Evolutionary conservation across 495 filamentous ascomycete genomes (phyloP), one percentile per base, ranked within the genome.

Genomic region (Sabuloglossum arenarium): DNA sequence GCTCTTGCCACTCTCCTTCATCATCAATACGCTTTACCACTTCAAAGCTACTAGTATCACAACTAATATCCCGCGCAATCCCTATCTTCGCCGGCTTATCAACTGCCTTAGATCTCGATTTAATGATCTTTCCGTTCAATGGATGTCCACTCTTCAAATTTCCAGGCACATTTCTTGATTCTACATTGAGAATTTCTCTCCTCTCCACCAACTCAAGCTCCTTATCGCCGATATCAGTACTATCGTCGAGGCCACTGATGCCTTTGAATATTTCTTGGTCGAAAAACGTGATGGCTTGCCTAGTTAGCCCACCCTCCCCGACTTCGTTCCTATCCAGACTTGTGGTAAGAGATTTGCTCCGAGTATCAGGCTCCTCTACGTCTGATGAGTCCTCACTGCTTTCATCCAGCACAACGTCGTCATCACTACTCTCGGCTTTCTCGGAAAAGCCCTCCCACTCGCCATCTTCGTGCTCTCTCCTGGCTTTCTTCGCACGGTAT

Each of bases 401-500:
- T n/a, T 71, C 67, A 46, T 69, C 64, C 3, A 68, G 53, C 10
- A 67, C 19, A 9, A 65, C 66, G 11, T 65, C 69, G 25, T 70
- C 68, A 58, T 61, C 62, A 12, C 37, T 59, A 23, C 61, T 58
- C 28, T 67, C 64, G 60, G 78, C 77, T 24, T 72, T 70, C 25
- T 81, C 88, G 21, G 86, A 88, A 60, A 98, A 83, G 2, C 93
- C 91, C 53, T 88, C 83, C 82, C 86, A 97, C 61, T 94, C 89
- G 0, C 82, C 86, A 61, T 90, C 87, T 54, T 82, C 79, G 53
- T 86, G 80, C 61, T 89, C 80, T 63, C 85, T 81, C 55, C 91
- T 75, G 12, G 84, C 80, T 64, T 86, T 89, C 72, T 94, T 96
- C 10, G 89, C 86, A 30, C 85, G 79, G 63, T 84, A 82, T 62